Base-by-base conservation (phyloP, 169 alveolate species). In the Plasmodium relictum region DNA sequence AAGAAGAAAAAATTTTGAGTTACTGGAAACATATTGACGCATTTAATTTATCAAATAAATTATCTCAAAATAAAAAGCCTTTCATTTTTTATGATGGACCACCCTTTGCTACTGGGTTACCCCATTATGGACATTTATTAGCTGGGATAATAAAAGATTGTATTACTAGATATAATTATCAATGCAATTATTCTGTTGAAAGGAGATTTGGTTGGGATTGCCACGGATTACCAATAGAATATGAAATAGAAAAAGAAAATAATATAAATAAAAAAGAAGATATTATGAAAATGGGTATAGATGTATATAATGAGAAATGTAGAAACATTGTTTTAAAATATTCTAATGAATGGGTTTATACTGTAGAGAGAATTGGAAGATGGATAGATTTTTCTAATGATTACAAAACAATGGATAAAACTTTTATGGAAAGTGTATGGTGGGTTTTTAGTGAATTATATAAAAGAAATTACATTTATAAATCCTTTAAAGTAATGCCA, bases 181-280 rank as follows among this genome's bases (percentile, higher is more conserved):
- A 98, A 94, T 97, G 97, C 8, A 99, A 99, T 9, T 96, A 95
- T 91, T 95, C 97, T 80, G 99, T 98, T 4, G 99, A 97, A 73
- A 94, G 99, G 87, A 93, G 99, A 73, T 99, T 99, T 85, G 99
- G 99, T 7, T 99, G 99, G 99, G 99, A 99, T 91, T 98, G 99
- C 93, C 99, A 99, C 92, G 99, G 99, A 16, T 98, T 99, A 22
- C 99, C 99, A 3, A 97, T 99, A 48, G 99, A 99, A 94, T 95
- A 97, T 80, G 99, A 98, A 93, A 98, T 99, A 72, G 99, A 99
- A 91, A 97, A 98, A 93, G 89, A 88, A 68, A 92, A 97, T 73
- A 94, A 95, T 54, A 98, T 99, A 62, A 96, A 95, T 65, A 94
- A 96, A 16, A 96, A 96, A 69, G 95, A 96, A 44, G 99, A 99